Evolutionary conservation across 768 basidiomycete genomes (phyloP), one percentile per base, ranked within the genome.

Genomic region (Lentinula guzmanii): DNA sequence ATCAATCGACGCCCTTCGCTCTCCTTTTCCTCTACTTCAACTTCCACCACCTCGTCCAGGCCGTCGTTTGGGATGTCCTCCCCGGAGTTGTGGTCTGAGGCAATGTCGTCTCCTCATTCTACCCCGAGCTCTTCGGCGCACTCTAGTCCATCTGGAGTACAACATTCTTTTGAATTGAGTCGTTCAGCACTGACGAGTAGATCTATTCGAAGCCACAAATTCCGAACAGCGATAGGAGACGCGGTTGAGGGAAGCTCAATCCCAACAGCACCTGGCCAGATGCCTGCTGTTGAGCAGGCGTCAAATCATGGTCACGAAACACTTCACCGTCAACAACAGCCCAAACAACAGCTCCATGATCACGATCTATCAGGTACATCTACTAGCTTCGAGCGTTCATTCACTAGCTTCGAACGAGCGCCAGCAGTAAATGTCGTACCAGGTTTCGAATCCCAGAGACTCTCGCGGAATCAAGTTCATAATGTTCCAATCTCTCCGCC

Each of bases 11-110:
- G 67, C 6, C 74, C 76, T 39, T 65, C 75, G n/a, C 70, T 76
- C 10, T 79, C 78, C 5, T 77, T 78, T 41, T 81, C 79, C 16
- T 81, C 80, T 15, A 72, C 74, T 55, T 71, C 73, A 11, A 78
- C 82, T 24, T 81, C 79, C 65, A 76, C 79, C 33, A 76, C 79
- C 11, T 56, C 41, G 11, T 52, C 51, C 28, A 31, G 3, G 51
- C 41, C 42, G 15, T 43, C 55, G 10, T 13, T 41, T 9, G 24
- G 1, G 9, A 43, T 45, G 31, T 1, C 24, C 24, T 56, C 55
- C 4, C 55, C 55, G 24, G 24, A 11, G 28, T 9, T 3, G 8
- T 41, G 55, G 41, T 43, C 41, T 18, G 15, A 9, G 15, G 5
- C 24, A 10, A 18, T 43, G 18, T 15, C 55, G 21, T 56, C 55